Evolutionary conservation across 1,284 basidiomycete species (phyloP), one percentile per base, ranked within the genome.

Genomic region (Xerocomus tenax): DNA sequence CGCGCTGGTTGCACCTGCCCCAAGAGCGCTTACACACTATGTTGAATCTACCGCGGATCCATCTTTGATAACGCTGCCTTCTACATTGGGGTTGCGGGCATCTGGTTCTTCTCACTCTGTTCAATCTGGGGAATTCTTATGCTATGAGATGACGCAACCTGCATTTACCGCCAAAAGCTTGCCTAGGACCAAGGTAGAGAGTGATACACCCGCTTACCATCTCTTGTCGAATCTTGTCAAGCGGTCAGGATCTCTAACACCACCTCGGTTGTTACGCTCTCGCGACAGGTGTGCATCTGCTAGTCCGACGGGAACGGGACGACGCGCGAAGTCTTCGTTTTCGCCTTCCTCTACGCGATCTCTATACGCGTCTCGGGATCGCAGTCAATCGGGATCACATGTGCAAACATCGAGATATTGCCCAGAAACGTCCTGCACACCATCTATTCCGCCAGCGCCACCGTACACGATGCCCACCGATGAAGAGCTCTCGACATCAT

Each of bases 21-120:
- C 85, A 8, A 74, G 82, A 36, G 83, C 84, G 3, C 60, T 88
- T 26, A 87, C 84, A 3, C 81, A 86, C 66, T 84, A 81, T 57
- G 72, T 85, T 38, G 81, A 76, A 52, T 76, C 78, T 21, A 71
- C 74, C 7, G 68, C 73, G 21, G 74, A 78, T 54, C 66, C 76
- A 21, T 70, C 74, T 39, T 61, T 70, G 13, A 79, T 88, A 45
- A 59, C 72, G 12, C 65, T 88, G 2, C 86, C 85, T 13, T 80
- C 83, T 7, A 88, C 85, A 0, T 70, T 86, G 41, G 86, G 87
- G 15, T 61, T 85, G 3, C 75, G 81, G 21, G 66, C 77, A 3
- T 57, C 72, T 4, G 53, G 68, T 50, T 67, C 73, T 41, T 57
- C 67, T 26, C 74, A 69, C 60, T 57, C 61, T 18, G 54, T 56